These are phyloP conservation scores for Coffea canephora DNA, from an alignment of 257 asterid species.

Conservation along the genomic window DNA sequence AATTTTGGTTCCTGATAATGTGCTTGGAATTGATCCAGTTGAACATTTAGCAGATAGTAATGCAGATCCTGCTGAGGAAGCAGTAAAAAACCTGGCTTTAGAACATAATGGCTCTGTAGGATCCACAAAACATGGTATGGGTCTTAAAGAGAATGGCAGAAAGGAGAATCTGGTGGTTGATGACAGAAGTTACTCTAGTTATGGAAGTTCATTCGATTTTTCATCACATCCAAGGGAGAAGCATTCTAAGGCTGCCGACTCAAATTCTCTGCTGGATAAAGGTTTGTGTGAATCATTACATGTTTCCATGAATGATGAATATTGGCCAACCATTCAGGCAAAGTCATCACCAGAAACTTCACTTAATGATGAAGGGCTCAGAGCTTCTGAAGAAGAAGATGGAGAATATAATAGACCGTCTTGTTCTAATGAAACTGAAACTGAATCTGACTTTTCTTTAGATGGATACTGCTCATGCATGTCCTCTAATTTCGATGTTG, in stretches of 20 bases:
- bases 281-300: slow-evolving; percentile 6
- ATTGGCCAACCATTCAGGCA: neutral
- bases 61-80: too few relatives aligned
- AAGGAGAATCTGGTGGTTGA: neutral
- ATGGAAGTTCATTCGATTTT: slow-evolving; percentile 10
- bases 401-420: neutral
- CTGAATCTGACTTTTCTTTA: neutral
- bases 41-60: too few relatives aligned
- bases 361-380: slow-evolving; percentile 25
- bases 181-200: too few relatives aligned
- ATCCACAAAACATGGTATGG: neutral
- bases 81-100: neutral
- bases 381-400: slow-evolving; percentile 18
- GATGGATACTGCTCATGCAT: slow-evolving; percentile 1
- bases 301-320: neutral
- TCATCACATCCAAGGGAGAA: neutral
- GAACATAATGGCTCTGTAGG: neutral
- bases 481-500: neutral
- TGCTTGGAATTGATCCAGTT: too few relatives aligned
- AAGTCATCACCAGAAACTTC: slow-evolving; percentile 26
- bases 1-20: too few relatives aligned
- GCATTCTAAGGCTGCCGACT: slow-evolving; percentile 3
- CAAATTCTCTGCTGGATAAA: slow-evolving; percentile 3
- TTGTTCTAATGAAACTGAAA: slow-evolving; percentile 3
- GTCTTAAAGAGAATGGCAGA: too few relatives aligned